A percentile compares a stretch with the other conserved stretches of the same genome.
phyloP scores from a whole-genome alignment of 371 early-diverging fungal genomes.

The Haplosporangium sp. region DNA sequence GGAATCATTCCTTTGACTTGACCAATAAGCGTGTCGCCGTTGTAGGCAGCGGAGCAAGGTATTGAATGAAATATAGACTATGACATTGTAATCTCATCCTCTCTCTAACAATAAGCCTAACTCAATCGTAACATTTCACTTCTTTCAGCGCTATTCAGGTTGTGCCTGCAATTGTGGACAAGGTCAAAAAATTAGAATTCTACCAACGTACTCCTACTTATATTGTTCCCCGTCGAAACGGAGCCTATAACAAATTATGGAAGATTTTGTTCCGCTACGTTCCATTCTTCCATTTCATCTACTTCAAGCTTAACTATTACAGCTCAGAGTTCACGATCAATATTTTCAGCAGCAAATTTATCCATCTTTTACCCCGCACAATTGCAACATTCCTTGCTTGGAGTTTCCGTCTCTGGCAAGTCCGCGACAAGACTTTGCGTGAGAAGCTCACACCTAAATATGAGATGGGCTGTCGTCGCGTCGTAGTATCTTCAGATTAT shows the following conservation, averaged over 20 bases:
- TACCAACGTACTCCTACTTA: slow-evolving; percentile 72
- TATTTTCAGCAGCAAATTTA: slow-evolving; percentile 36
- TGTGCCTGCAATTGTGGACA: slow-evolving; percentile 61
- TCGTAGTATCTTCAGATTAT: slow-evolving; percentile 64
- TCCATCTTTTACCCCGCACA: slow-evolving; percentile 18
- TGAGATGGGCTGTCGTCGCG: slow-evolving; percentile 69
- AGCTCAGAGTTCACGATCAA: slow-evolving; percentile 32
- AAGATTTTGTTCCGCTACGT: slow-evolving; percentile 58
- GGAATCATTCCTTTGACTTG: slow-evolving; percentile 62
- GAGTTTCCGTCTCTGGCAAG: slow-evolving; percentile 37
- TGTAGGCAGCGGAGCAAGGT: slow-evolving; percentile 69
- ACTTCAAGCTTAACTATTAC: slow-evolving; percentile 39
- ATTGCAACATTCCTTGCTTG: slow-evolving; percentile 16
- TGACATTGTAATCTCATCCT: no score
- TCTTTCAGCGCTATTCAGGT: slow-evolving; percentile 63
- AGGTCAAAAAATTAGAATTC: slow-evolving; percentile 58
- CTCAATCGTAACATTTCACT: neutral
- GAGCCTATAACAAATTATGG: slow-evolving; percentile 26
- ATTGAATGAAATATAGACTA: slow-evolving; percentile 1
- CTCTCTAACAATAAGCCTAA: neutral
- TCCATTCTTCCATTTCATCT: slow-evolving; percentile 55
- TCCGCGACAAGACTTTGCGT: slow-evolving; percentile 54
- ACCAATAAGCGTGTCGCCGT: slow-evolving; percentile 65
- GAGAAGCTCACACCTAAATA: slow-evolving; percentile 61
- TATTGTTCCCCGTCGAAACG: slow-evolving; percentile 54